Base-by-base conservation (phyloP, 805 yeast species). In the Sugiyamaella smithiae region DNA sequence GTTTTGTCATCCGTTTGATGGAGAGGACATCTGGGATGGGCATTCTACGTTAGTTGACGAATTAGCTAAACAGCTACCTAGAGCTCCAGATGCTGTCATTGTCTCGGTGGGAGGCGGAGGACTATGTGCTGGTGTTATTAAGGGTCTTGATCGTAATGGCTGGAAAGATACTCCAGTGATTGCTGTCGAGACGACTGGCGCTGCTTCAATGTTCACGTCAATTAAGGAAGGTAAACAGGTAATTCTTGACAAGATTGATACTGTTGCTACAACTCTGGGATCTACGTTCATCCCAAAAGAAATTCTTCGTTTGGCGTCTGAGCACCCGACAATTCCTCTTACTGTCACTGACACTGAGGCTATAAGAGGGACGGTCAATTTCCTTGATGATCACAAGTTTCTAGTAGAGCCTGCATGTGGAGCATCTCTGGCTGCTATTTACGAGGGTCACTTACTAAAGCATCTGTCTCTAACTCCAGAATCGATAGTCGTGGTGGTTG, bases 71-170 rank as follows among this genome's bases (percentile, higher is more conserved):
- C 97, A 89, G 70, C 75, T 88, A 31, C 51, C 49, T 2, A 35
- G 38, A 23, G 81, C 79, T 54, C 76, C 91, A 50, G 79, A 77
- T 54, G 97, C 96, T 2, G 82, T 90, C 1, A 85, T 88, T 57
- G 79, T 88, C 50, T 90, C 97, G 5, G 88, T 87, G 41, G 97
- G 97, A 53, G 97, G 97, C 53, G 97, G 96, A 59, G 97, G 97
- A 33, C 73, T 90, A 52, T 77, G 84, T 60, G 79, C 91, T 3
- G 97, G 97, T 61, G 73, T 90, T 26, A 90, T 85, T 31, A 72
- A 85, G 1, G 91, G 90, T 59, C 67, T 89, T 65, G 83, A 84
- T 64, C 76, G 89, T 51, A 64, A 78, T 9, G 57, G 58, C n/a
- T 67, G 65, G 60, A 46, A 47, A 4, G 56, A 51, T 14, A 62